These are phyloP conservation scores for Lolium multiflorum DNA, from an alignment of 176 grass and related monocot species.

Conservation along the genomic window DNA sequence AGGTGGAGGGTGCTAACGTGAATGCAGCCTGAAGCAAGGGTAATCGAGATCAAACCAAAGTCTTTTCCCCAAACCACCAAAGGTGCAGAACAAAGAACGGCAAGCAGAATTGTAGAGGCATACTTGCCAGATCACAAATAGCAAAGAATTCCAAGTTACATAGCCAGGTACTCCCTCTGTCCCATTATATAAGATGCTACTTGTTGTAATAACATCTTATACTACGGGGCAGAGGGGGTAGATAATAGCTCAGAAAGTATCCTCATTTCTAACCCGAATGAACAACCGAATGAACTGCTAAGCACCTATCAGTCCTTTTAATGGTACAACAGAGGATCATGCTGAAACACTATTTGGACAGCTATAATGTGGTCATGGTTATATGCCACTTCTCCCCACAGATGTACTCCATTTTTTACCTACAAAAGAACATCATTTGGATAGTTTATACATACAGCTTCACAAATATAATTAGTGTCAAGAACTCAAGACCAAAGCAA, in stretches of 20 bases:
- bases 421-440: not conserved
- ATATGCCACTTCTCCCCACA: too few relatives aligned
- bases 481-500: not conserved
- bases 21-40: too few relatives aligned
- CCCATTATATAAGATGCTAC: too few relatives aligned
- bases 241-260: not conserved
- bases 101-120: not conserved
- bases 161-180: not conserved
- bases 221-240: not conserved
- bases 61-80: not conserved
- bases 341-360: not conserved
- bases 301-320: not conserved
- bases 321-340: not conserved
- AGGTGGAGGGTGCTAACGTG: too few relatives aligned
- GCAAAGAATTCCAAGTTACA: not conserved
- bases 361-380: not conserved
- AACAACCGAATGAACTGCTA: not conserved
- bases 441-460: not conserved
- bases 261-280: not conserved
- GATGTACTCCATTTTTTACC: not conserved
- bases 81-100: not conserved
- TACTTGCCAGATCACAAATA: not conserved
- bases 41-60: not conserved
- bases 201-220: too few relatives aligned
- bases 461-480: too few relatives aligned